These are phyloP conservation scores for Colletotrichum ledebouriae DNA, from an alignment of 2,329 filamentous ascomycete genomes.

Conservation along the genomic window DNA sequence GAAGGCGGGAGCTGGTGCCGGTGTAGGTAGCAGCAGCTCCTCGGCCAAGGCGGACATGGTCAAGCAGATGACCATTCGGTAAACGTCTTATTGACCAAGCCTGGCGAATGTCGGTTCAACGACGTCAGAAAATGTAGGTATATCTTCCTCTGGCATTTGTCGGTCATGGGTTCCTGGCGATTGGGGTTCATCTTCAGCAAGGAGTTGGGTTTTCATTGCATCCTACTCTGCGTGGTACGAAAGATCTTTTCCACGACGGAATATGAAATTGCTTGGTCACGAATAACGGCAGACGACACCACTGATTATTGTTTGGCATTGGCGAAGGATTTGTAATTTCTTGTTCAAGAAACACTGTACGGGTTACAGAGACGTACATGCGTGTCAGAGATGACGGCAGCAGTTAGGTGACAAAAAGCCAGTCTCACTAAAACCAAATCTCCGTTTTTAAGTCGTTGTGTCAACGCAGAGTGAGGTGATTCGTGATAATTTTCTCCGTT, in stretches of 20 bases:
- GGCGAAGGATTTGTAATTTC: slow-evolving; percentile 18
- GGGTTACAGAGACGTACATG: slow-evolving; percentile 14
- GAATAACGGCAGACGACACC: slow-evolving; percentile 37
- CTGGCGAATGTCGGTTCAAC: slow-evolving; percentile 43
- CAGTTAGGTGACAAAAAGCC: slow-evolving; percentile 18
- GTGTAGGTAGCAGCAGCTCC: slow-evolving; percentile 74
- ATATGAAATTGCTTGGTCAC: slow-evolving; percentile 43
- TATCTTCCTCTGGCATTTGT: slow-evolving; percentile 59
- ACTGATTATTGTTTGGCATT: slow-evolving; percentile 16
- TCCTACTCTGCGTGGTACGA: slow-evolving; percentile 63
- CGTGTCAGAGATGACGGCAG: slow-evolving; percentile 6
- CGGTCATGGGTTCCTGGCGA: slow-evolving; percentile 53
- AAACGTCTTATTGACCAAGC: slow-evolving; percentile 51
- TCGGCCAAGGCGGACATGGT: slow-evolving; percentile 86
- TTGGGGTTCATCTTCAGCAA: slow-evolving; percentile 57
- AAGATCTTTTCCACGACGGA: slow-evolving; percentile 60
- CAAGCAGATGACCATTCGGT: slow-evolving; percentile 96
- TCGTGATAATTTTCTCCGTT: not conserved
- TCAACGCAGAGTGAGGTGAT: not conserved
- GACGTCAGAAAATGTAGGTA: slow-evolving; percentile 60
- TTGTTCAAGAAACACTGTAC: slow-evolving; percentile 23
- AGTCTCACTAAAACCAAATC: slow-evolving; percentile 3
- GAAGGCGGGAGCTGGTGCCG: slow-evolving; percentile 84
- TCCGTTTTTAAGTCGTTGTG: no score
- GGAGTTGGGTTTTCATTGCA: slow-evolving; percentile 62